These are phyloP conservation scores for Cardamine resedifolia DNA, from an alignment of 345 rosid genomes.

Conservation along the genomic window DNA sequence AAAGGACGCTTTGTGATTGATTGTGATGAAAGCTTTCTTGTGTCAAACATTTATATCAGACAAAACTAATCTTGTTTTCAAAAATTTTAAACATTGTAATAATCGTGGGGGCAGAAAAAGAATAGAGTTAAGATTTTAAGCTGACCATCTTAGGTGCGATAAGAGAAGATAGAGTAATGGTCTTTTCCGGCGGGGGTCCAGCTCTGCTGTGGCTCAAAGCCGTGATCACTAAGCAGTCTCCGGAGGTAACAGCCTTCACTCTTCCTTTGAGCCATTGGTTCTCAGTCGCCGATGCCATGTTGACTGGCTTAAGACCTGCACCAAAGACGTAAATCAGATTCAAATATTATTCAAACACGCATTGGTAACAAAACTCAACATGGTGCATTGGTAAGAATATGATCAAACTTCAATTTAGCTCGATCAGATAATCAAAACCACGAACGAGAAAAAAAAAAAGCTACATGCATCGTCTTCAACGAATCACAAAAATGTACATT, in stretches of 20 bases:
- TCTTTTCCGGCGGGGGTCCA: slow-evolving; percentile 86
- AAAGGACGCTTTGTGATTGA: background rate
- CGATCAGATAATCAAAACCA: background rate
- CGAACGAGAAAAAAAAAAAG: background rate
- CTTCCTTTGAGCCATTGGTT: slow-evolving; percentile 62
- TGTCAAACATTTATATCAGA: background rate
- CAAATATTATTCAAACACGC: background rate
- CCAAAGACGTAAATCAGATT: background rate
- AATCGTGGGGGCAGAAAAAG: background rate
- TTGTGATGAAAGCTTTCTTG: background rate
- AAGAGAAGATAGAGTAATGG: slow-evolving; percentile 72
- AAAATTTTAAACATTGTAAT: background rate
- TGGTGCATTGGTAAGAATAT: slow-evolving; percentile 1
- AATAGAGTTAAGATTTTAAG: background rate
- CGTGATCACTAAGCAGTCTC: slow-evolving; percentile 75
- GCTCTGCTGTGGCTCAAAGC: slow-evolving; percentile 56
- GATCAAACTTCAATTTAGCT: slow-evolving; percentile 5
- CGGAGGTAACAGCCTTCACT: slow-evolving; percentile 88
- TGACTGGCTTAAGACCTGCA: slow-evolving; percentile 42
- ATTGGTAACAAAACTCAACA: background rate
- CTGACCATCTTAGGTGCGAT: slow-evolving; percentile 83
- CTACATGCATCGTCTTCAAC: slow-evolving; percentile 25
- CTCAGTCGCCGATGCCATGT: slow-evolving; percentile 47
- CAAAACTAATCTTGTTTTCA: background rate
- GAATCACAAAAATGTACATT: slow-evolving; percentile 19